These are phyloP conservation scores for Cinnamomum micranthum DNA, from an alignment of 164 flowering plant species.

Conservation along the genomic window DNA sequence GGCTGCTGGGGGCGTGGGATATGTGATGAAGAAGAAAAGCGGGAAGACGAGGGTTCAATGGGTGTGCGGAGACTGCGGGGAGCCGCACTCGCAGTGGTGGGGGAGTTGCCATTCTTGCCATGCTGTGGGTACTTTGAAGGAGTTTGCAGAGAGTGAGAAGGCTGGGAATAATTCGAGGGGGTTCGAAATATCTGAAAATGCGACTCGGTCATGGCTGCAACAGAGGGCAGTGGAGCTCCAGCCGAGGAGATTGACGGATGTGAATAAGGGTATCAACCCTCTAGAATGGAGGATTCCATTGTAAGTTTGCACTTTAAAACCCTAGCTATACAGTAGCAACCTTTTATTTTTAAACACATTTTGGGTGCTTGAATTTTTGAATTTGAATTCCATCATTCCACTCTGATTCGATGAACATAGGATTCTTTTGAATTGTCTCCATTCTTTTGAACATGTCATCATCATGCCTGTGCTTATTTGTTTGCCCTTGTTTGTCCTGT, in stretches of 20 bases:
- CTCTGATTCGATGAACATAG: no score
- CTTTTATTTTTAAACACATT: no score
- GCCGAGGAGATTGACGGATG: slow-evolving; percentile 67
- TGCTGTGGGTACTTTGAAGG: slow-evolving; percentile 41
- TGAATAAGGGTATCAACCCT: slow-evolving; percentile 44
- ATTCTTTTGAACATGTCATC: no score
- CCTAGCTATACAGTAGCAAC: neutral
- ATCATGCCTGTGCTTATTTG: no score
- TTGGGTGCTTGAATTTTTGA: no score
- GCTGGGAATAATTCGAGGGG: slow-evolving; percentile 28
- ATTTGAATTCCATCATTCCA: no score
- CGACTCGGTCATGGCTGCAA: slow-evolving; percentile 52
- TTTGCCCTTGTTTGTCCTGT: no score
- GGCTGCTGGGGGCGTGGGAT: neutral
- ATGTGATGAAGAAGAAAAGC: slow-evolving; percentile 29
- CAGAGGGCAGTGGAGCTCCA: slow-evolving; percentile 20
- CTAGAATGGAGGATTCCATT: slow-evolving; percentile 64
- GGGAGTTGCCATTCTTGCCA: slow-evolving; percentile 58
- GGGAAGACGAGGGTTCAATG: slow-evolving; percentile 44
- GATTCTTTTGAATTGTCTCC: no score
- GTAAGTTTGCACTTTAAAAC: slow-evolving; percentile 34
- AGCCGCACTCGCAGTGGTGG: slow-evolving; percentile 82
- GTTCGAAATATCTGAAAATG: slow-evolving; percentile 37
- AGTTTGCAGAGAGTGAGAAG: slow-evolving; percentile 29
- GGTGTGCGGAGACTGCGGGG: slow-evolving; percentile 77